These are phyloP conservation scores for Thelonectria rubi DNA, from an alignment of 2,329 filamentous ascomycete species.

Conservation along the genomic window DNA sequence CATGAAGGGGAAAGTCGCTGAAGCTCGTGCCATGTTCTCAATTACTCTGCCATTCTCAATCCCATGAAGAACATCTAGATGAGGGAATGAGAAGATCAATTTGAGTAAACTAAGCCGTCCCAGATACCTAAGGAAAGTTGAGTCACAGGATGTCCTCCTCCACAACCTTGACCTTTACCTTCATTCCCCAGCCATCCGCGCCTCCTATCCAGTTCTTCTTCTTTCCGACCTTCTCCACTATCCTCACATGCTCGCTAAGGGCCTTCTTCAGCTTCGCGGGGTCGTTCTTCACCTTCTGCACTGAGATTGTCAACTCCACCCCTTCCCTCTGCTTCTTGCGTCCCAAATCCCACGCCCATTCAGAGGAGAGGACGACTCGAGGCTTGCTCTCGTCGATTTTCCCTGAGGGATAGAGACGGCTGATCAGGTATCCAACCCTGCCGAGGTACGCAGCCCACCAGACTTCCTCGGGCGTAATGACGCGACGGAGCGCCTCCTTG, in stretches of 20 bases:
- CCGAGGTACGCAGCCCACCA: conserved; percentile 76
- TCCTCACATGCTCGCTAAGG: conserved; percentile 50
- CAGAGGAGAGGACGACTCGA: conserved; percentile 51
- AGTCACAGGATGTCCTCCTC: conserved; percentile 44
- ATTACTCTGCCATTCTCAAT: too few relatives aligned
- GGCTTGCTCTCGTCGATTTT: conserved; percentile 51
- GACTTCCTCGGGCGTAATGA: conserved; percentile 62
- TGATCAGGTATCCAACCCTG: conserved; percentile 65
- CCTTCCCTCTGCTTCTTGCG: conserved; percentile 52
- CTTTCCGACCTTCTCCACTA: conserved; percentile 66
- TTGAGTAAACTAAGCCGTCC: neutral
- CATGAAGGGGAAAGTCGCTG: too few relatives aligned
- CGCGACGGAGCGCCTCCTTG: conserved; percentile 59
- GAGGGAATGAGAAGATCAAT: neutral
- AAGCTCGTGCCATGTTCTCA: too few relatives aligned
- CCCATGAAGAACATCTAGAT: too few relatives aligned
- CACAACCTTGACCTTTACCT: conserved; percentile 48
- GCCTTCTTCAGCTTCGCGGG: conserved; percentile 52
- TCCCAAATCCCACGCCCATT: conserved; percentile 53
- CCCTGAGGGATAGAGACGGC: conserved; percentile 69
- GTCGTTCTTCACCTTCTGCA: conserved; percentile 50
- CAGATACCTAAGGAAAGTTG: neutral
- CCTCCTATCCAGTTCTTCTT: conserved; percentile 62
- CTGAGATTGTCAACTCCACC: conserved; percentile 54
- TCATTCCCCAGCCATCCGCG: conserved; percentile 48